Conservation (phyloP, 768 basidiomycete species). For the Leccinum pellstonianum region DNA sequence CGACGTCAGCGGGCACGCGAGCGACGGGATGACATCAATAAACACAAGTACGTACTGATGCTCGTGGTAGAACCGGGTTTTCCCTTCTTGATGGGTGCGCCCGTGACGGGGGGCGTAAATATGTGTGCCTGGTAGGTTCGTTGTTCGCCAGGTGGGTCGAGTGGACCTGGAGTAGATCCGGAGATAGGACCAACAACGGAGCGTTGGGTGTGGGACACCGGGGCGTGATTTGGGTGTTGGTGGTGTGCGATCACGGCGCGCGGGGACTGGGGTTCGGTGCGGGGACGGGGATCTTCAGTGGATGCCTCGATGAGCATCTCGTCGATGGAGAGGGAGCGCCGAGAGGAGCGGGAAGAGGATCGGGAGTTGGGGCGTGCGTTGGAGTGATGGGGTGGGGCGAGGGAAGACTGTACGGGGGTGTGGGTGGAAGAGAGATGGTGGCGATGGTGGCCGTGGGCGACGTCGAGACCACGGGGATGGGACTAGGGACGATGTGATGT, state of each 20-base stretch:
- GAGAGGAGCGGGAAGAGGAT: slow-evolving; percentile 38
- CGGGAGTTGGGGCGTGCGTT: slow-evolving; percentile 21
- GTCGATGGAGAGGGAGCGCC: slow-evolving; percentile 39
- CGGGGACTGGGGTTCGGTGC: slow-evolving; percentile 33
- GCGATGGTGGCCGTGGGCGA: slow-evolving; percentile 8
- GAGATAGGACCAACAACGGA: slow-evolving; percentile 23
- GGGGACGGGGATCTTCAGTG: slow-evolving; percentile 37
- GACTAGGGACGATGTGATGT: slow-evolving; percentile 7
- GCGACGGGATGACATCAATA: not conserved
- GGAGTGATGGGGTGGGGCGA: slow-evolving; percentile 13
- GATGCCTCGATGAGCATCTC: slow-evolving; percentile 49
- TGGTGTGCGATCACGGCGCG: slow-evolving; percentile 31
- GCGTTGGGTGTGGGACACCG: slow-evolving; percentile 15
- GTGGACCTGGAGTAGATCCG: slow-evolving; percentile 24
- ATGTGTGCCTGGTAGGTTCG: slow-evolving; percentile 62
- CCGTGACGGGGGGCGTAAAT: slow-evolving; percentile 71
- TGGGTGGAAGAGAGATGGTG: slow-evolving; percentile 12
- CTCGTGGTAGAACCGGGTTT: slow-evolving; percentile 37
- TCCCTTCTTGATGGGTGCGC: slow-evolving; percentile 67
- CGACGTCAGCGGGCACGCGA: slow-evolving; percentile 14
- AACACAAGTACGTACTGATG: slow-evolving; percentile 20
- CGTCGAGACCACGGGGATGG: slow-evolving; percentile 16
- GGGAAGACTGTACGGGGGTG: slow-evolving; percentile 9
- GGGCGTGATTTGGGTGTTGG: slow-evolving; percentile 29
- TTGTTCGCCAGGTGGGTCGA: slow-evolving; percentile 33